Evolutionary conservation across 1,284 basidiomycete genomes (phyloP).

Genomic region (Vanrija humicola): DNA sequence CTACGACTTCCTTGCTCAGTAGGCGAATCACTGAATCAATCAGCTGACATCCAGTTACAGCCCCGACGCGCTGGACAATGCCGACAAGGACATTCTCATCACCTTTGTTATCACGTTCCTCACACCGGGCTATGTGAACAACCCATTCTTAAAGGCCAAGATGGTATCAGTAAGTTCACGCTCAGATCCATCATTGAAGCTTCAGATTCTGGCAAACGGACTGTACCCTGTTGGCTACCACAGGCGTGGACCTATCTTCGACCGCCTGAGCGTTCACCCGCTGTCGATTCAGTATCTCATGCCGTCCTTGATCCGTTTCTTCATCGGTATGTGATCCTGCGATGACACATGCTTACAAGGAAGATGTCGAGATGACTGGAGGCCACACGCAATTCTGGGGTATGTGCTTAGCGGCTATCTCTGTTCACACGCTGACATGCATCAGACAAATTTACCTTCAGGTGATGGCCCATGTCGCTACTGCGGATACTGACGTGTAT

Average conservation of each 20-base stretch:
- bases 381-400: constrained; percentile 95
- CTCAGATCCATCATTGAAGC: not conserved
- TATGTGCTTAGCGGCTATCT: constrained; percentile 51
- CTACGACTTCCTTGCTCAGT: constrained; percentile 78
- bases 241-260: constrained; percentile 72
- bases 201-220: constrained; percentile 76
- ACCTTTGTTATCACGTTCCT: constrained; percentile 88
- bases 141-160: constrained; percentile 97
- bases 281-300: constrained; percentile 85
- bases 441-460: constrained; percentile 33
- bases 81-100: constrained; percentile 83
- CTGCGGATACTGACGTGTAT: too few species aligned
- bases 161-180: constrained; percentile 73
- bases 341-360: not conserved
- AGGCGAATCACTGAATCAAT: constrained; percentile 27
- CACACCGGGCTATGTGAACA: constrained; percentile 95
- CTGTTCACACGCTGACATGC: not conserved
- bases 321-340: constrained; percentile 66
- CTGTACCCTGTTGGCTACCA: constrained; percentile 72
- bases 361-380: constrained; percentile 95
- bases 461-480: too few species aligned
- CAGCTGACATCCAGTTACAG: constrained; percentile 55
- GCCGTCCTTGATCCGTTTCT: constrained; percentile 89
- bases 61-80: constrained; percentile 73
- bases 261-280: constrained; percentile 76